These are phyloP conservation scores for Entamoeba dispar DNA, from an alignment of 208 protist genomes.

Conservation along the genomic window DNA sequence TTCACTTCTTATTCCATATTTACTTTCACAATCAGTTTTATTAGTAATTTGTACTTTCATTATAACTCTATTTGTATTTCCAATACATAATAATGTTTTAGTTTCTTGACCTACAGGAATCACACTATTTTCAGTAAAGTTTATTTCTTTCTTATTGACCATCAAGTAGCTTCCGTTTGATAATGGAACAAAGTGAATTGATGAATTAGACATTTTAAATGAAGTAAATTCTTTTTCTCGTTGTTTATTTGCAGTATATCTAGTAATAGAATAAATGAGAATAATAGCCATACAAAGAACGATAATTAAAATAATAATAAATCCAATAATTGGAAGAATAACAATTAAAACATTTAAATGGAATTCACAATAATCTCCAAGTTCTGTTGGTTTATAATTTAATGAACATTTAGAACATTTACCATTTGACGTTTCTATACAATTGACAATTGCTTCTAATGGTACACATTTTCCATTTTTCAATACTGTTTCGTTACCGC, in stretches of 20 bases:
- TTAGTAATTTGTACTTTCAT: background rate
- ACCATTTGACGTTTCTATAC: background rate
- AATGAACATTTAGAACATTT: background rate
- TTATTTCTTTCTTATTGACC: background rate
- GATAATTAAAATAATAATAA: background rate
- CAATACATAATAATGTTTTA: background rate
- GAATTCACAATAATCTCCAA: background rate
- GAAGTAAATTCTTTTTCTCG: background rate
- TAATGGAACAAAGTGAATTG: background rate
- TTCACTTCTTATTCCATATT: background rate
- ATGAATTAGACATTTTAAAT: background rate
- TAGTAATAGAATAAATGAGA: background rate
- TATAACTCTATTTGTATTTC: background rate
- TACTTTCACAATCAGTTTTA: background rate
- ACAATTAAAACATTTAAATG: background rate
- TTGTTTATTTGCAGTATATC: background rate
- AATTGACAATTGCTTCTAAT: background rate
- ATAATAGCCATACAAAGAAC: background rate
- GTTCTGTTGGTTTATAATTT: background rate
- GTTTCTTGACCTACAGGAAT: background rate
- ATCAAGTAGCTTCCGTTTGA: background rate
- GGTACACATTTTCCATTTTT: background rate
- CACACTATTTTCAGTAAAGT: background rate
- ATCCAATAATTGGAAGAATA: background rate
- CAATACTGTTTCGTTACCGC: no score